Evolutionary conservation across 768 basidiomycete genomes (phyloP).

Genomic region (Pholiota molesta): DNA sequence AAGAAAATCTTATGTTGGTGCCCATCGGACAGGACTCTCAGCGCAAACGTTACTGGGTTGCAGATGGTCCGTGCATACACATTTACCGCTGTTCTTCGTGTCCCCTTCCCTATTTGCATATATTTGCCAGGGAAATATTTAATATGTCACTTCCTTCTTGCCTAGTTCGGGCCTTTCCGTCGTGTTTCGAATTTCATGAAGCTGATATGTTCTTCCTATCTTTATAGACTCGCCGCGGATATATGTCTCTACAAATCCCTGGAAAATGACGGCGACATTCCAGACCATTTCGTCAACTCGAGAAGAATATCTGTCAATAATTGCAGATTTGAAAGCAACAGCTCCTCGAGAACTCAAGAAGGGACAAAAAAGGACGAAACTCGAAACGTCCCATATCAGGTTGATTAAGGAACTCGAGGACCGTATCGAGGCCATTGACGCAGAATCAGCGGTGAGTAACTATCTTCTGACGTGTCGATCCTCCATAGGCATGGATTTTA

Average conservation of each 20-base stretch:
- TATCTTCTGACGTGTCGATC: constrained; percentile 14
- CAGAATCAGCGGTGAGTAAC: constrained; percentile 69
- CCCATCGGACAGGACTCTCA: constrained; percentile 79
- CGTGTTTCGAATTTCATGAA: constrained; percentile 30
- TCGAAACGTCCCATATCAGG: constrained; percentile 61
- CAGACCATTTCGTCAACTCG: constrained; percentile 69
- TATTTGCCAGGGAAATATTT: constrained; percentile 64
- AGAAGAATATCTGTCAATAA: constrained; percentile 69
- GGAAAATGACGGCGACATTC: constrained; percentile 85
- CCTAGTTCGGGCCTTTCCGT: constrained; percentile 41
- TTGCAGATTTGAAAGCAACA: constrained; percentile 61
- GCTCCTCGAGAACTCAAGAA: constrained; percentile 48
- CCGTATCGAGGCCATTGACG: constrained; percentile 67
- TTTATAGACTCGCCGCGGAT: constrained; percentile 79
- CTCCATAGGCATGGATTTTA: constrained; percentile 12
- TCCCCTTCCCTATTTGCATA: constrained; percentile 60
- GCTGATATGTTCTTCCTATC: constrained; percentile 22
- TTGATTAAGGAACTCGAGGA: constrained; percentile 66
- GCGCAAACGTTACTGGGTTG: constrained; percentile 83
- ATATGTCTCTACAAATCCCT: constrained; percentile 86
- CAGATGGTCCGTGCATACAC: constrained; percentile 80
- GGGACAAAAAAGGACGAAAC: constrained; percentile 54
- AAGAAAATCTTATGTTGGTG: constrained; percentile 61
- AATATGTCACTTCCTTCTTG: constrained; percentile 45
- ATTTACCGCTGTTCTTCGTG: constrained; percentile 27